Percentiles rank a stretch among this genome's conserved stretches.
Evolutionary conservation across 257 asterid species (phyloP).

Genomic region (Solanum sejunctum): DNA sequence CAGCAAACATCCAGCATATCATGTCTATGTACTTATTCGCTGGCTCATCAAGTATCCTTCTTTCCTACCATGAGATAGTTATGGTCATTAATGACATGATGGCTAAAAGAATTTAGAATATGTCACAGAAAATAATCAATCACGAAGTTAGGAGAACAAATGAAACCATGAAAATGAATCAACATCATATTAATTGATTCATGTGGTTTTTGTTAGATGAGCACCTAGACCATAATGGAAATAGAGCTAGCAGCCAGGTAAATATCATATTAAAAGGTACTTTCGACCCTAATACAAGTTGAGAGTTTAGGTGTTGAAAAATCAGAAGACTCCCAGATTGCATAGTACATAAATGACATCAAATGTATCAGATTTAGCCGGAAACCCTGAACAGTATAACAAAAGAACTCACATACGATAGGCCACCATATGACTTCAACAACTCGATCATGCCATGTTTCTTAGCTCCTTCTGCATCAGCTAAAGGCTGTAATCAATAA

Average conservation of each 20-base stretch:
- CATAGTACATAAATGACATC: not conserved
- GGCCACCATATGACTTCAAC: conserved; percentile 84
- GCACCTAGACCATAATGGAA: not conserved
- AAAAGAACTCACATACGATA: conserved; percentile 60
- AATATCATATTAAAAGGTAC: not conserved
- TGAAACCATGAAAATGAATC: not conserved
- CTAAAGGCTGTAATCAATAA: conserved; percentile 59
- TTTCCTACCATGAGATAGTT: not conserved
- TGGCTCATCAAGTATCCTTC: not conserved
- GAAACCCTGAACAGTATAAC: not conserved
- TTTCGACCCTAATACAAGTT: not conserved
- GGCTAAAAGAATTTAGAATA: not conserved
- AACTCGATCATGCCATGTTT: conserved; percentile 53
- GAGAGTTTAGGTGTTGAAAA: not conserved
- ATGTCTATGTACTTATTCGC: not conserved
- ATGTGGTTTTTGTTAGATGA: not conserved
- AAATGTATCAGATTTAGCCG: not conserved
- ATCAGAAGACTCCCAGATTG: not conserved
- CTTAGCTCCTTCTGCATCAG: conserved; percentile 97
- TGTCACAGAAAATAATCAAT: not conserved
- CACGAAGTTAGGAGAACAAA: not conserved
- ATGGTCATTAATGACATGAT: not conserved
- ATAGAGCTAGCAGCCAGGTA: not conserved
- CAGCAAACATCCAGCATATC: not conserved
- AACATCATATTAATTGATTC: not conserved